Evolutionary conservation across 148 eudicot species (phyloP), one percentile per base, ranked within the genome.

Genomic region (Bassia scoparia): DNA sequence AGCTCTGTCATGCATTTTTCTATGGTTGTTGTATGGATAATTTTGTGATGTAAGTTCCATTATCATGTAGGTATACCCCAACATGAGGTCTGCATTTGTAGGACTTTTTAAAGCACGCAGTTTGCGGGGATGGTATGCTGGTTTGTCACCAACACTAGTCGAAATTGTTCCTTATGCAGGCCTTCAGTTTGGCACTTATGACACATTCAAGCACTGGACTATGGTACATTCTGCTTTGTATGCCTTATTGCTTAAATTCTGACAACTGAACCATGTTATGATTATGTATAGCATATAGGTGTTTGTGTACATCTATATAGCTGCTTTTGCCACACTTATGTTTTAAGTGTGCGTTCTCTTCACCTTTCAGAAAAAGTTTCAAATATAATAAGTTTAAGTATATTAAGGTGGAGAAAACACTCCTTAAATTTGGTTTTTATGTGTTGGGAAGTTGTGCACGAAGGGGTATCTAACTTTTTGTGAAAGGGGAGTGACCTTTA

Each of bases 101-200:
- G 89, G 86, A 75, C 82, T 95, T 53, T 48, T 84, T 44, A 77
- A 76, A 23, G 46, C 58, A 23, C 97, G 97, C 38, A 97, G 99
- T 44, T 34, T 92, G 55, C 83, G 74, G 76, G 99, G 99, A 65
- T 56, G 91, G 73, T 95, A 91, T 84, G 85, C 96, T 78, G 99
- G 99, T 60, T 76, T 95, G 74, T 73, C 96, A 16, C 99, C 99
- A 29, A 91, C 97, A 59, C 80, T 95, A 33, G 83, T 89, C 61
- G 96, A 95, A 81, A 95, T 95, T 59, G 62, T 88, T 77, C 99
- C 99, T 46, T 95, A 95, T 78, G 99, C 99, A 68, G 99, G 99
- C 73, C 85, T 95, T 74, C 99, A 95, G 80, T 95, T 95, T 80
- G 99, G 99, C 80, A 95, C 97, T 10, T 95, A 95, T 52, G 99